These are phyloP conservation scores for Trichoderma lentiforme DNA, from an alignment of 2,329 filamentous ascomycete genomes.

Conservation along the genomic window DNA sequence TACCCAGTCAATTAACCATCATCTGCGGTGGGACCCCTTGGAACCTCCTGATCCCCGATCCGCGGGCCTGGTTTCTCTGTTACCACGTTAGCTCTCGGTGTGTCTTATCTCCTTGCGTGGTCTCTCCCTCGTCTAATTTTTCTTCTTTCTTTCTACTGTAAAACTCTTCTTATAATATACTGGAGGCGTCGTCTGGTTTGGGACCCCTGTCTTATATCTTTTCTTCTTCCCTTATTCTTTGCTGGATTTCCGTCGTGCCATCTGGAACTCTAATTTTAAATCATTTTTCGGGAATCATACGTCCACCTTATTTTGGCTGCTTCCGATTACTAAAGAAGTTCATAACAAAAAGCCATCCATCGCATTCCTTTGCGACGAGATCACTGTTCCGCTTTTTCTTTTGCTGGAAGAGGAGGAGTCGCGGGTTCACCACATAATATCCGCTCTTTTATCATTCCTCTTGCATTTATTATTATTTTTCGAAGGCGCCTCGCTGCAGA, in stretches of 20 bases:
- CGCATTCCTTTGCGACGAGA: not conserved
- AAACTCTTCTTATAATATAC: not conserved
- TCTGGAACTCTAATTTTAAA: not conserved
- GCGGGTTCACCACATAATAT: not conserved
- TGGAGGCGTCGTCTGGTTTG: not conserved
- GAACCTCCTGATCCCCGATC: slow-evolving; percentile 9
- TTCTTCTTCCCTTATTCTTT: not conserved
- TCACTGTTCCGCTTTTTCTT: not conserved
- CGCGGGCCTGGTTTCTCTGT: slow-evolving; percentile 6
- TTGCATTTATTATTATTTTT: not conserved
- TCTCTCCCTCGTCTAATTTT: not conserved
- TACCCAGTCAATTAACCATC: not conserved
- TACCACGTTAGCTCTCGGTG: not conserved
- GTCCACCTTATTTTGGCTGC: not conserved
- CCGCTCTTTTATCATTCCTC: not conserved
- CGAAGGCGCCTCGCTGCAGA: not conserved
- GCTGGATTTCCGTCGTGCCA: not conserved
- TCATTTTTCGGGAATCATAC: not conserved
- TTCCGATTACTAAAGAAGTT: not conserved
- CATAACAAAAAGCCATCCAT: not conserved
- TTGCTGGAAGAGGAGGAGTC: not conserved
- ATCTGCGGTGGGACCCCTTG: slow-evolving; percentile 1
- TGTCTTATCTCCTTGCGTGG: not conserved
- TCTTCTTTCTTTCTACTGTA: not conserved
- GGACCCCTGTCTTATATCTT: not conserved